phyloP scores from a whole-genome alignment of 176 grass and related monocot species.

The Zoysia japonica region DNA sequence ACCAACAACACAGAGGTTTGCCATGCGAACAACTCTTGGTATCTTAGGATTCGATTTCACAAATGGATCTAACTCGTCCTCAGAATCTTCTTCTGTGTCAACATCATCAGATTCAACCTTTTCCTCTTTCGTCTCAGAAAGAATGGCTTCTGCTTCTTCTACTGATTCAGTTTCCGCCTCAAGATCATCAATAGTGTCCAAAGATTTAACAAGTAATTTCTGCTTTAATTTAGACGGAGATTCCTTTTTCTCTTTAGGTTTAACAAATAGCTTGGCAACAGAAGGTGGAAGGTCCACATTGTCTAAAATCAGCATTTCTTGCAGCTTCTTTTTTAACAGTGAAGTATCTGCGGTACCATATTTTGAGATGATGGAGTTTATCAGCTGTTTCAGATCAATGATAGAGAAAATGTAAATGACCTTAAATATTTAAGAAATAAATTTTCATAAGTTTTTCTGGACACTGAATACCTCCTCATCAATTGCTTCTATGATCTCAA shows the following conservation, averaged over 20 bases:
- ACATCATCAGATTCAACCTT: constrained; percentile 37
- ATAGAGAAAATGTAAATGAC: constrained; percentile 31
- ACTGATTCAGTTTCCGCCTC: constrained; percentile 38
- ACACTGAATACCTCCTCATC: constrained; percentile 67
- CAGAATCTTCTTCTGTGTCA: constrained; percentile 47
- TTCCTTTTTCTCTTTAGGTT: constrained; percentile 67
- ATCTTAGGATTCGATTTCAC: constrained; percentile 67
- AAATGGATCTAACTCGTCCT: constrained; percentile 67
- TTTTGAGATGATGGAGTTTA: constrained; percentile 70
- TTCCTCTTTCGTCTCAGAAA: constrained; percentile 45
- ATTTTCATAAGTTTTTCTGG: constrained; percentile 22
- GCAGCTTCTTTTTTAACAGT: constrained; percentile 78
- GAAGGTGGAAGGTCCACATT: constrained; percentile 82
- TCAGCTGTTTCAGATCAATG: constrained; percentile 59
- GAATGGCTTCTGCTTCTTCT: constrained; percentile 45
- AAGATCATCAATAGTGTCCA: constrained; percentile 43
- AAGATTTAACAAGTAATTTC: constrained; percentile 43
- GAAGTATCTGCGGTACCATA: constrained; percentile 70
- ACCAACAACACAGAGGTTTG: constrained; percentile 93
- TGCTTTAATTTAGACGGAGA: constrained; percentile 46
- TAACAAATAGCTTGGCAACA: constrained; percentile 75
- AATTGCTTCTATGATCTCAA: constrained; percentile 98
- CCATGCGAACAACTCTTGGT: constrained; percentile 84
- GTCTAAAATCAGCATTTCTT: constrained; percentile 96
- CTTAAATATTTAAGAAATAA: constrained; percentile 23